phyloP scores from a whole-genome alignment of 768 basidiomycete species.

The Tylopilus plumbeoviolaceoides region DNA sequence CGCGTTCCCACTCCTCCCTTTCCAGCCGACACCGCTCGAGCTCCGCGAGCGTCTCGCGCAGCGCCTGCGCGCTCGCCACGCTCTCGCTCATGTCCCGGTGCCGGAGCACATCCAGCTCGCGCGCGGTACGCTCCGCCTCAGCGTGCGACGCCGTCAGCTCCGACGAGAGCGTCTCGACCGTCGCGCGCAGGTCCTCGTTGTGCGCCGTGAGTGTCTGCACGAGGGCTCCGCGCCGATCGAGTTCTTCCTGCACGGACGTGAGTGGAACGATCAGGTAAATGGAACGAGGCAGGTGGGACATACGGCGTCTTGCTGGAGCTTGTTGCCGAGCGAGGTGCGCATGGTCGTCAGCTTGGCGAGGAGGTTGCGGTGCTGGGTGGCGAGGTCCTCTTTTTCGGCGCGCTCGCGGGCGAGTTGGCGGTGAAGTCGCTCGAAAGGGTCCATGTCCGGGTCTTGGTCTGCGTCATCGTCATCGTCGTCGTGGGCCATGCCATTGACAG shows the following conservation, averaged over 20 bases:
- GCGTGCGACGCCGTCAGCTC: slow-evolving; percentile 76
- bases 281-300: slow-evolving; percentile 25
- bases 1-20: slow-evolving; percentile 67
- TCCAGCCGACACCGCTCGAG: slow-evolving; percentile 84
- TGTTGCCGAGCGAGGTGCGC: slow-evolving; percentile 90
- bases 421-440: slow-evolving; percentile 59
- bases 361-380: slow-evolving; percentile 79
- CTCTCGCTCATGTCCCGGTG: slow-evolving; percentile 65
- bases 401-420: slow-evolving; percentile 69
- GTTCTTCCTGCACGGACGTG: slow-evolving; percentile 74
- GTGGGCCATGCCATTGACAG: slow-evolving; percentile 33
- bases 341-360: slow-evolving; percentile 88
- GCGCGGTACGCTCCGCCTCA: slow-evolving; percentile 67
- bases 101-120: slow-evolving; percentile 67
- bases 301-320: slow-evolving; percentile 95
- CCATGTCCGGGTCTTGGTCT: slow-evolving; percentile 40
- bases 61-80: slow-evolving; percentile 67
- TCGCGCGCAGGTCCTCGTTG: slow-evolving; percentile 66
- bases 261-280: not conserved
- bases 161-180: slow-evolving; percentile 73
- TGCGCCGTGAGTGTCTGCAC: slow-evolving; percentile 75
- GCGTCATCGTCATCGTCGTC: slow-evolving; percentile 35
- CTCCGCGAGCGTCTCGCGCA: slow-evolving; percentile 80
- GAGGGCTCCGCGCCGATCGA: slow-evolving; percentile 86
- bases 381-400: slow-evolving; percentile 86